Evolutionary conservation across 805 yeast genomes (phyloP), one percentile per base, ranked within the genome.

Genomic region (Zygoascus bituminiphila): DNA sequence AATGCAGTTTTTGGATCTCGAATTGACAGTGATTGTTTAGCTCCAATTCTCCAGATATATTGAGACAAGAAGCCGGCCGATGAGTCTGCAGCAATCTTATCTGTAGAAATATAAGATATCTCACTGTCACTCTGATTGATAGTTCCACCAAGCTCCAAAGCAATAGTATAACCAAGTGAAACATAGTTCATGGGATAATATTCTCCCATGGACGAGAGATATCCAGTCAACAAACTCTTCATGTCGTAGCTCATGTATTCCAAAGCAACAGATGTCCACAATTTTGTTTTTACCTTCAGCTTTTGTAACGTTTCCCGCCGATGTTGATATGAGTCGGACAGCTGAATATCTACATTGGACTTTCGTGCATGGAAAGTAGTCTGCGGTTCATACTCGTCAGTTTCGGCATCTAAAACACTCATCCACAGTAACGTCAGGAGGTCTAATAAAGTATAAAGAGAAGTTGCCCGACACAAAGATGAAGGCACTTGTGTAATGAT

Each of bases 131-230:
- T 73, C 17, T 81, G 72, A n/a, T 81, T 67, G 10, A 87, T 75
- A 4, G 76, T 63, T 3, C 93, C 88, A 1, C 95, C 95, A 81
- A 88, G 76, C 55, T 86, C 93, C 50, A 89, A 69, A 0, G 98
- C 98, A 72, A 91, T 86, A 0, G 95, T 82, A 44, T 88, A 82
- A 47, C 98, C 98, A 58, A 76, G 81, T 49, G 84, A 82, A 38
- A 85, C 75, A 57, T 68, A 57, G 63, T 74, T 54, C 62, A 61
- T 53, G 59, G 66, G 53, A 57, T 67, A 48, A 57, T 62, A 50
- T 15, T 59, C 63, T 22, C 71, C 68, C 55, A 67, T 56, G 24
- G 70, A 74, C 1, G 87, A 74, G 2, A 88, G 77, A 59, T 91
- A 93, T 0, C 83, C 71, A 58, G 86, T 93, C 42, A 93, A 70